Base-by-base conservation (phyloP, 495 filamentous ascomycete species). In the Cenococcum geophilum region DNA sequence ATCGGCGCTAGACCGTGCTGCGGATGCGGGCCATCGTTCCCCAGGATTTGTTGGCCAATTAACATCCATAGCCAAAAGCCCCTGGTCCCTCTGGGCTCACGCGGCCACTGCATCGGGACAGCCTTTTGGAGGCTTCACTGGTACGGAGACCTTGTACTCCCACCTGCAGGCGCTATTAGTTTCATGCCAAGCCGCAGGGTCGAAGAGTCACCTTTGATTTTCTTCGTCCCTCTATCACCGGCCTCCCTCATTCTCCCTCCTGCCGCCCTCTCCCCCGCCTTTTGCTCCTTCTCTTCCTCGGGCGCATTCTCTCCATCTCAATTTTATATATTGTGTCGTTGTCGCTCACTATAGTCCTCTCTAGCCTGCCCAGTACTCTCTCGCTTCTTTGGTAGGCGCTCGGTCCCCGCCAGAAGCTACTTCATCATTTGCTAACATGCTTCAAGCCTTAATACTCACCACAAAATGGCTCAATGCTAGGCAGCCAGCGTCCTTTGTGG, bases 131-230 rank as follows among this genome's bases (percentile, higher is more conserved):
- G 18, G 40, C 40, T 18, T 45, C 40, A 45, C 40, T 52, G 49
- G 49, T 20, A 52, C 21, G 22, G 49, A 18, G 25, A 52, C 49
- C 18, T 25, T 52, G 49, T 32, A n/a, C 18, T 22, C 49, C 23
- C 10, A 14, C 34, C 34, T 1, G 53, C 3, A 16, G 16, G 53
- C 53, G 32, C 62, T 12, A 21, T 42, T 42, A 25, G 42, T 48
- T 48, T 25, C 43, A 49, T 27, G 11, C 32, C 12, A 14, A 21
- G 37, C 57, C 40, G 25, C 42, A 25, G 43, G 35, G 16, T 34
- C 23, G 51, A 66, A 59, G 55, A 62, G 59, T 66, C 64, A 66
- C 59, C 20, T 54, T 51, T 20, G 25, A 27, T 67, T 57, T 47
- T 45, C 59, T 56, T 67, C 60, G 35, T 55, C 55, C 8, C 23